phyloP scores from a whole-genome alignment of 2,329 filamentous ascomycete species.

The Colletotrichum destructivum region DNA sequence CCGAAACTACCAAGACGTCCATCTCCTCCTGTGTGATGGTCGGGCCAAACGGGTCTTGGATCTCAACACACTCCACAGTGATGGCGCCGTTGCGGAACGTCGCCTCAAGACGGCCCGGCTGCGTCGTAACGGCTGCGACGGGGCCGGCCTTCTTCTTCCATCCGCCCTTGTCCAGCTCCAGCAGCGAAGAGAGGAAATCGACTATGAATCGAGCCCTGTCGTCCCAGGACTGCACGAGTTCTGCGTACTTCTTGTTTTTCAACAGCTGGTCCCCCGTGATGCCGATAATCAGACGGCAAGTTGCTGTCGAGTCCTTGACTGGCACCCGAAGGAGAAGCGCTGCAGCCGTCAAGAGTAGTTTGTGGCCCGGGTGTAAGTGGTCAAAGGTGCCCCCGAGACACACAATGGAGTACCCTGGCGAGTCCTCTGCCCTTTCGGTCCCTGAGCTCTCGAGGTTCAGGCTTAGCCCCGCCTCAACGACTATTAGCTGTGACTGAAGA shows the following conservation, averaged over 20 bases:
- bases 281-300: slow-evolving; percentile 81
- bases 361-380: slow-evolving; percentile 95
- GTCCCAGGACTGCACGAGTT: slow-evolving; percentile 86
- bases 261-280: slow-evolving; percentile 91
- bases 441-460: slow-evolving; percentile 52
- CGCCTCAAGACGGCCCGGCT: slow-evolving; percentile 64
- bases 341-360: slow-evolving; percentile 93
- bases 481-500: slow-evolving; percentile 65
- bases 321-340: slow-evolving; percentile 77
- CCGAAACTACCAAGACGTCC: slow-evolving; percentile 86
- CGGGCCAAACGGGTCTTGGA: slow-evolving; percentile 91
- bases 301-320: slow-evolving; percentile 52
- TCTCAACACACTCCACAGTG: slow-evolving; percentile 83
- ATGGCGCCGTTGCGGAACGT: slow-evolving; percentile 73
- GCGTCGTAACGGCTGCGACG: slow-evolving; percentile 41
- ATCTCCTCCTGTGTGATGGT: slow-evolving; percentile 87
- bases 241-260: slow-evolving; percentile 89
- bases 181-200: slow-evolving; percentile 79
- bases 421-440: neutral
- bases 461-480: slow-evolving; percentile 68
- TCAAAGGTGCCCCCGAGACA: slow-evolving; percentile 96
- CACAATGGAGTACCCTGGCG: slow-evolving; percentile 60
- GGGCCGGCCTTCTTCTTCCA: slow-evolving; percentile 61
- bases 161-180: slow-evolving; percentile 58
- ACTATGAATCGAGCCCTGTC: slow-evolving; percentile 78